Conservation (phyloP, 2,329 filamentous ascomycete species). For the Blastomyces silverae region DNA sequence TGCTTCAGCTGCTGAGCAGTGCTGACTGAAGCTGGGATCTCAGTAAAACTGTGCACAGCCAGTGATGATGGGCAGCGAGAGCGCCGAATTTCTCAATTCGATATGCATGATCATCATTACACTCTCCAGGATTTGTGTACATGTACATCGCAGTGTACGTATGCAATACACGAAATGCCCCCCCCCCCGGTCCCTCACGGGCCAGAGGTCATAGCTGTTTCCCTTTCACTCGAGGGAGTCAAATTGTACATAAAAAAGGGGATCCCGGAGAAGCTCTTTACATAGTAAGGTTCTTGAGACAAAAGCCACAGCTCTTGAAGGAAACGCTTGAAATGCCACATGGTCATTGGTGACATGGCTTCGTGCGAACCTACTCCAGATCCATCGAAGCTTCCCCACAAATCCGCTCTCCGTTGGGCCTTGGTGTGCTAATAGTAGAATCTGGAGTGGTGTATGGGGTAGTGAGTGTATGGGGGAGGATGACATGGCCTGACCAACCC, state of each 20-base stretch:
- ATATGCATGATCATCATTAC: neutral
- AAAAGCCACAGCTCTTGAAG: neutral
- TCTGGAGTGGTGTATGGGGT: neutral
- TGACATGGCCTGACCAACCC: neutral
- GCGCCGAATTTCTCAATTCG: neutral
- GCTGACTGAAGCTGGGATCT: neutral
- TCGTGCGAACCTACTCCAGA: neutral
- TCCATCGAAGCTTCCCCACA: conserved; percentile 1
- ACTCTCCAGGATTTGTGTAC: neutral
- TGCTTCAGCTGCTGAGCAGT: neutral
- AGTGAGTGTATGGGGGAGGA: too few relatives aligned
- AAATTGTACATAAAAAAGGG: neutral
- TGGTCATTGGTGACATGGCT: neutral
- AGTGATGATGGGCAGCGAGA: neutral
- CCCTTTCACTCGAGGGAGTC: neutral
- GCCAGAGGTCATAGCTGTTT: neutral
- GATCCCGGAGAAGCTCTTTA: neutral
- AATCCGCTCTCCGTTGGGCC: neutral
- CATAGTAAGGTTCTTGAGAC: neutral
- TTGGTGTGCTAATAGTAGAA: neutral
- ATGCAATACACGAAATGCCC: too few relatives aligned
- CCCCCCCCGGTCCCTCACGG: neutral
- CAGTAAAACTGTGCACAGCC: neutral
- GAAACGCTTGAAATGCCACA: neutral
- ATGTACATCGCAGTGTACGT: too few relatives aligned